Evolutionary conservation across 176 grass and related monocot species (phyloP).

Genomic region (Melocanna baccifera): DNA sequence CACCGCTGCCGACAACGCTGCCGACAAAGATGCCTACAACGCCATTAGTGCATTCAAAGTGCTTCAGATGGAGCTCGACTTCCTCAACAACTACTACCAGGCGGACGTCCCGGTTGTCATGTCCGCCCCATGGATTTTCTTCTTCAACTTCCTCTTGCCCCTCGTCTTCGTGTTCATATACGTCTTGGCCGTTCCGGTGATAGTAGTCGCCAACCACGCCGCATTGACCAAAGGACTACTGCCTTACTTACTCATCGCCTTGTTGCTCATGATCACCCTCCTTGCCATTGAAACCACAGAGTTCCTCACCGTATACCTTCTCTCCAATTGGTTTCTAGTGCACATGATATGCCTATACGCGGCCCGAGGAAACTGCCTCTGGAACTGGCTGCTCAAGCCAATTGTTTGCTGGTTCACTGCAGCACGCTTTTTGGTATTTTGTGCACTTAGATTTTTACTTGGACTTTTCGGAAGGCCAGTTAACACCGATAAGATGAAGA

Average conservation of each 20-base stretch:
- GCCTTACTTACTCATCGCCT: not conserved
- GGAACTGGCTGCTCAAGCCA: too few species aligned
- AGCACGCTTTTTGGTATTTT: too few species aligned
- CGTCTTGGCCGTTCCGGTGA: not conserved
- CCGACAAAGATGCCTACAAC: too few species aligned
- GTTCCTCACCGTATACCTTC: not conserved
- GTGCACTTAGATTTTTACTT: too few species aligned
- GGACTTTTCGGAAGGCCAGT: too few species aligned
- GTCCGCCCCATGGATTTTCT: not conserved
- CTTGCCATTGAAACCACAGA: not conserved
- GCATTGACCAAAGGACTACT: too few species aligned
- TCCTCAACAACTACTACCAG: constrained; percentile 20
- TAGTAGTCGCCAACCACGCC: too few species aligned
- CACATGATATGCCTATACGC: too few species aligned
- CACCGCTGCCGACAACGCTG: too few species aligned
- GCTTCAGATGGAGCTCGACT: constrained; percentile 7
- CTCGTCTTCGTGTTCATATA: not conserved
- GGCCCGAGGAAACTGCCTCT: too few species aligned
- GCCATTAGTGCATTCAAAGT: not conserved
- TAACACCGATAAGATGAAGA: not conserved
- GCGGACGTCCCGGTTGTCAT: not conserved
- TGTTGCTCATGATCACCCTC: not conserved
- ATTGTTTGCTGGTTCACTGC: too few species aligned
- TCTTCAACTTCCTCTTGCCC: not conserved
- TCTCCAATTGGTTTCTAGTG: not conserved